Base-by-base conservation (phyloP, 495 filamentous ascomycete genomes). In the Neurospora sp. region DNA sequence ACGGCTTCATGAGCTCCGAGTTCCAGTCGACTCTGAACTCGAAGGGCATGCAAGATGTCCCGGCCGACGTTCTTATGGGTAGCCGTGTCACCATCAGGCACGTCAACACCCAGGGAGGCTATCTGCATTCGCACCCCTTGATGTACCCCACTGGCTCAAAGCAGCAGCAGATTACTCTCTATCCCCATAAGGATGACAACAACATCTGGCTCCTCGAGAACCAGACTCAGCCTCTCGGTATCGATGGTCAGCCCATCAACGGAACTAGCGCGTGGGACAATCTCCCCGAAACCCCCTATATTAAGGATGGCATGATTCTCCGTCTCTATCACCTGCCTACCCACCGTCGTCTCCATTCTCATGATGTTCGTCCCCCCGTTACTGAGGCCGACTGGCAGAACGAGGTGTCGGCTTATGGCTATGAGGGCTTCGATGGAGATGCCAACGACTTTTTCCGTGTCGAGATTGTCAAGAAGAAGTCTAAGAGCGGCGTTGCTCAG, bases 1-100 rank as follows among this genome's bases (percentile, higher is more conserved):
- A 99, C 81, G 96, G 96, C 71, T 99, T 99, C 87, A 99, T 99
- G 96, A 97, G 93, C 75, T 97, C 95, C 40, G 96, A 99, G 81
- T 99, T 99, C 85, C 96, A 98, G 82, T 93, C 96, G 31, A 99
- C 96, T 2, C 85, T 99, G 73, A 99, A 98, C 82, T 95, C 91
- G 54, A 98, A 98, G 84, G 89, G 86, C 41, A 99, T 99, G 96
- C 90, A 93, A 80, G 94, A 96, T 80, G 94, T 97, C 20, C 91
- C 96, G 0, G 96, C 93, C 4, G 95, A 99, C 83, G 90, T 99
- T 74, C 90, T 92, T 37, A 92, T 94, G 78, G 96, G 96, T 54
- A 96, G 93, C 78, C 90, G 92, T 54, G 86, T 99, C 76, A 89
- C 86, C 78, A 88, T 99, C 75, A 92, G 96, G 76, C 96, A 99